Base-by-base conservation (phyloP, 768 basidiomycete species). In the Astraeus odoratus region DNA sequence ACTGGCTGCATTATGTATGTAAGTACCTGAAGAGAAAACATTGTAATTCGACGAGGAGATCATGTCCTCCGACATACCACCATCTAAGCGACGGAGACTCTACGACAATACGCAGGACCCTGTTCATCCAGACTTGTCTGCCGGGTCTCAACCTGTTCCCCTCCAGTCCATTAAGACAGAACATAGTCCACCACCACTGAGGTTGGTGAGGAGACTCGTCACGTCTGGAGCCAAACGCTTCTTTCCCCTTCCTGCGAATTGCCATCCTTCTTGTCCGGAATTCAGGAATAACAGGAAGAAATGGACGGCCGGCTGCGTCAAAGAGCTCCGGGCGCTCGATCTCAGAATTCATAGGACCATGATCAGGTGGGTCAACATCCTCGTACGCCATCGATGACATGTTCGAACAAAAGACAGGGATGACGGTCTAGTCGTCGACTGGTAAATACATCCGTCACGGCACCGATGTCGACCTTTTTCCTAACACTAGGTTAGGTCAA, bases 351-450 rank as follows among this genome's bases (percentile, higher is more conserved):
- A 48, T 46, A 64, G 54, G 42, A 48, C 50, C 24, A 25, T 60
- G 18, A 45, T 67, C 26, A 58, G 63, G 63, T 65, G 25, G 16
- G 63, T 51, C 24, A 4, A 33, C 7, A 33, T 43, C 6, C 34
- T 16, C 43, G 37, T 12, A 26, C 36, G n/a, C 9, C n/a, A 15
- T 22, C 43, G 25, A 40, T 16, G 33, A 31, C 8, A 16, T 19
- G 29, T 6, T 40, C 25, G 8, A 42, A 23, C 20, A 24, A 8
- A n/a, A 26, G 27, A 34, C 27, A 61, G 62, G 39, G 62, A 60
- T 16, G 64, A 64, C n/a, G 62, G 60, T 18, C 41, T 64, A 40
- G 43, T 53, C 22, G 49, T 64, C 22, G 64, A 64, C 42, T 64
- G 62, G 62, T 66, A 30, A 29, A 39, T 47, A n/a, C 20, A 26